Base-by-base conservation (phyloP, 352 stramenopile genomes). In the Achlya hypogyna region DNA sequence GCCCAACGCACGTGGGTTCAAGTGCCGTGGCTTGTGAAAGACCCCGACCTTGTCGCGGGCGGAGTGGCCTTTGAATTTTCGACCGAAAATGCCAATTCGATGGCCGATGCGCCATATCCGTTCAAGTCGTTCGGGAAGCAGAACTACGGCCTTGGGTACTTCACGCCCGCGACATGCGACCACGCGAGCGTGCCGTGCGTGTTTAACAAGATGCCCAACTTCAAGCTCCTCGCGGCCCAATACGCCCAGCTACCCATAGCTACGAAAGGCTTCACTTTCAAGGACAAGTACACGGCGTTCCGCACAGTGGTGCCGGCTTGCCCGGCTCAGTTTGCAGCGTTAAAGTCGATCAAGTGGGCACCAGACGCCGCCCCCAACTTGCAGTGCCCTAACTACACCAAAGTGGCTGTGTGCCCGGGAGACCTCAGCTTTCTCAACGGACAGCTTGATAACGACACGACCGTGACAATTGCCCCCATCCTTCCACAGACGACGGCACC, bases 121-220 rank as follows among this genome's bases (percentile, higher is more conserved):
- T 93, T 91, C 72, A 82, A 59, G 31, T 75, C 69, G 32, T 87
- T 76, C 47, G 82, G 80, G 0, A 71, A 75, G 9, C 74, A 88
- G 63, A 90, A 93, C 63, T 93, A 93, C 63, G 84, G 84, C 0
- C 66, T 93, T 43, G 86, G 84, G 9, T 93, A 89, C 71, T 81
- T 91, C 16, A 65, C 69, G 20, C 84, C 83, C 0, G 73, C 81
- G 35, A 73, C 84, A 51, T 95, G 86, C 63, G 77, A 88, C 35
- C 74, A 86, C 53, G 70, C 72, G 9, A 68, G 25, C 31, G 74
- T 65, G 9, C 51, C 72, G 22, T 93, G 86, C 72, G 52, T 64
- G 12, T 95, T 75, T 40, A 56, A 77, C 45, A 75, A 69, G 20
- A 84, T 88, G 63, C 86, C 86, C 16, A 87, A 88, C 62, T 92